These are phyloP conservation scores for Effrenium voratum DNA, from an alignment of 73 alveolate species.

Conservation along the genomic window DNA sequence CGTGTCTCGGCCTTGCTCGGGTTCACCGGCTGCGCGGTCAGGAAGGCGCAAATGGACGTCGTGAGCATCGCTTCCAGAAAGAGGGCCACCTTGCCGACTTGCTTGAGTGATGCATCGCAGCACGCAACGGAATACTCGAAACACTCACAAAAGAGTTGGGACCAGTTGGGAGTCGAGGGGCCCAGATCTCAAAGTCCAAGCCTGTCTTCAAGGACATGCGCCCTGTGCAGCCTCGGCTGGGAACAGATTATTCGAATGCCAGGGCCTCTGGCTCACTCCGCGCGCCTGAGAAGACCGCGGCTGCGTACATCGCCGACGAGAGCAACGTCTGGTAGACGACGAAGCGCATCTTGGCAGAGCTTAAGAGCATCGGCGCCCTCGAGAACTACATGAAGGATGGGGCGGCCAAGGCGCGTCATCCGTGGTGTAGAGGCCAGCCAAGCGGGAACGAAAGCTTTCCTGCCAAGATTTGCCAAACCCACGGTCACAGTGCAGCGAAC, in stretches of 20 bases:
- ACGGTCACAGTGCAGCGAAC: no score
- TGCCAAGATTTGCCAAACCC: no score
- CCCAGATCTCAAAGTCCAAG: background rate
- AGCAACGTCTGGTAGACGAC: background rate
- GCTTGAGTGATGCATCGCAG: background rate
- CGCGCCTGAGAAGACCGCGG: conserved; percentile 15
- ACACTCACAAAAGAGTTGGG: no score
- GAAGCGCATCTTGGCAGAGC: background rate
- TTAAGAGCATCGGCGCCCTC: background rate
- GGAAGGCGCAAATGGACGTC: background rate
- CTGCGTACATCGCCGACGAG: background rate
- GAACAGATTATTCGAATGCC: background rate
- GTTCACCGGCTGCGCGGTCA: background rate
- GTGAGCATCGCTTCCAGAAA: background rate
- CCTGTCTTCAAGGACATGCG: background rate
- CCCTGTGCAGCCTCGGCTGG: background rate
- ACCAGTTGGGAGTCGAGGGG: background rate
- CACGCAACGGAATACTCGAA: no score
- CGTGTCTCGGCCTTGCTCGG: conserved; percentile 21
- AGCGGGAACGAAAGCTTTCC: background rate
- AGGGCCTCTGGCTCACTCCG: background rate
- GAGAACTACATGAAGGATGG: background rate
- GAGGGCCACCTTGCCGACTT: background rate
- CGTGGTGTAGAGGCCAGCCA: background rate
- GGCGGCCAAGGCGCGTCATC: background rate